Percentiles rank a stretch among this genome's conserved stretches.
These are phyloP conservation scores for Malassezia psittaci DNA, from an alignment of 1,284 basidiomycete genomes.

Conservation along the genomic window DNA sequence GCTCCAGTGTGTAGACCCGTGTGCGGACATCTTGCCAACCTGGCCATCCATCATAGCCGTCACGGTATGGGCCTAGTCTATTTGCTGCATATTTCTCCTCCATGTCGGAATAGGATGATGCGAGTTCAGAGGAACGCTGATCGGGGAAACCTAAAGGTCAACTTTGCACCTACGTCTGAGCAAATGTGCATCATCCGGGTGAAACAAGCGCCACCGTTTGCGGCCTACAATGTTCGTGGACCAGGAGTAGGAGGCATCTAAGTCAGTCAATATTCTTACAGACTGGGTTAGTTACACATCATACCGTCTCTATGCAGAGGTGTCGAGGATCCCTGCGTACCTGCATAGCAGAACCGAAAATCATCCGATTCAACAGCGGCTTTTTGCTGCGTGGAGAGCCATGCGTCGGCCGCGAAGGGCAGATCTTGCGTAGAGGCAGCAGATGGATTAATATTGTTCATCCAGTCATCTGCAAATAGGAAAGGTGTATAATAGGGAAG, in stretches of 20 bases:
- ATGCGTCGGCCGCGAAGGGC: conserved; percentile 4
- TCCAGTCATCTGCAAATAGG: conserved; percentile 54
- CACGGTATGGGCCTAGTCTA: conserved; percentile 18
- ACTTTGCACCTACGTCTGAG: conserved; percentile 25
- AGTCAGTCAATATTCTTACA: neutral
- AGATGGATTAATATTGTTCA: conserved; percentile 28
- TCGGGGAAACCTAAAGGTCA: conserved; percentile 36
- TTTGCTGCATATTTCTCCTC: conserved; percentile 20
- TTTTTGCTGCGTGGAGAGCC: conserved; percentile 48
- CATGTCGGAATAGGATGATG: conserved; percentile 26
- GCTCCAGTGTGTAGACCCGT: conserved; percentile 7
- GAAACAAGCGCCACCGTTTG: conserved; percentile 55
- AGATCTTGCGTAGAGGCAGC: neutral
- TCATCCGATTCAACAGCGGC: conserved; percentile 50
- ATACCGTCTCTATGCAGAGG: conserved; percentile 33
- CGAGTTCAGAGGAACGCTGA: conserved; percentile 31
- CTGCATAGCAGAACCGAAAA: conserved; percentile 49
- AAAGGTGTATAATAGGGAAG: conserved; percentile 51
- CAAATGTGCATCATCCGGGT: conserved; percentile 47
- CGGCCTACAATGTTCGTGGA: conserved; percentile 54
- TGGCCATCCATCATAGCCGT: conserved; percentile 18
- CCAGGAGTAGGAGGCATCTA: conserved; percentile 55
- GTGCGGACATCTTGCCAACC: conserved; percentile 16
- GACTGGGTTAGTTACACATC: neutral
- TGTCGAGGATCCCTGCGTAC: conserved; percentile 22